phyloP scores from a whole-genome alignment of 225 moss, liverwort and hornwort species.

The Neckera pumila region DNA sequence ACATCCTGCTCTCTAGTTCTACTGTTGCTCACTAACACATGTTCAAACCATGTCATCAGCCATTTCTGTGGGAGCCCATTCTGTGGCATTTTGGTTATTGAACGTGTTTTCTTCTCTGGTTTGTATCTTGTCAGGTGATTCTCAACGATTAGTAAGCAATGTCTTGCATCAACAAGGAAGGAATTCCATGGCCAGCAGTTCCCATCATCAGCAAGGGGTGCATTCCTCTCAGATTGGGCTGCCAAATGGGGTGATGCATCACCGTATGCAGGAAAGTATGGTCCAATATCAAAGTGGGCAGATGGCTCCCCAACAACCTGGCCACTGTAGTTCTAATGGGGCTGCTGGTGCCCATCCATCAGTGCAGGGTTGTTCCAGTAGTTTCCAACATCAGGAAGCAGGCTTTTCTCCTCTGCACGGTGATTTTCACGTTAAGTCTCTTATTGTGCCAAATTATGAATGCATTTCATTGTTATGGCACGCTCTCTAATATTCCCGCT shows the following conservation, averaged over 20 bases:
- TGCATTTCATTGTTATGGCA: neutral
- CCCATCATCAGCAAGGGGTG: constrained; percentile 21
- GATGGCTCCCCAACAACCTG: constrained; percentile 9
- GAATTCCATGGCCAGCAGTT: constrained; percentile 15
- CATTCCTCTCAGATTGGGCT: constrained; percentile 15
- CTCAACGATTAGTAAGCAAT: neutral
- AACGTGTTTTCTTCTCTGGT: neutral
- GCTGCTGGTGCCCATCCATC: constrained; percentile 6
- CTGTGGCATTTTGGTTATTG: neutral
- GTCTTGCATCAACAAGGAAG: constrained; percentile 17
- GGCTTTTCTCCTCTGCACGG: constrained; percentile 33
- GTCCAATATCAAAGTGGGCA: constrained; percentile 10
- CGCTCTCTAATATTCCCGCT: neutral
- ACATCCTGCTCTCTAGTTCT: neutral
- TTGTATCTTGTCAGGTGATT: neutral
- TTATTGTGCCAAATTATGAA: neutral
- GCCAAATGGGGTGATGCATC: constrained; percentile 21
- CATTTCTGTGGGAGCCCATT: neutral
- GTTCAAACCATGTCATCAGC: neutral
- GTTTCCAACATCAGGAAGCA: constrained; percentile 30
- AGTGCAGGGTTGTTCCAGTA: constrained; percentile 21
- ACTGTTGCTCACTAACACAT: neutral
- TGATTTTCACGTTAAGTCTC: constrained; percentile 41
- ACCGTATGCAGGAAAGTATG: constrained; percentile 22
- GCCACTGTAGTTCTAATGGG: constrained; percentile 11